These are phyloP conservation scores for Podaxis sp. DNA, from an alignment of 768 basidiomycete genomes.

Conservation along the genomic window DNA sequence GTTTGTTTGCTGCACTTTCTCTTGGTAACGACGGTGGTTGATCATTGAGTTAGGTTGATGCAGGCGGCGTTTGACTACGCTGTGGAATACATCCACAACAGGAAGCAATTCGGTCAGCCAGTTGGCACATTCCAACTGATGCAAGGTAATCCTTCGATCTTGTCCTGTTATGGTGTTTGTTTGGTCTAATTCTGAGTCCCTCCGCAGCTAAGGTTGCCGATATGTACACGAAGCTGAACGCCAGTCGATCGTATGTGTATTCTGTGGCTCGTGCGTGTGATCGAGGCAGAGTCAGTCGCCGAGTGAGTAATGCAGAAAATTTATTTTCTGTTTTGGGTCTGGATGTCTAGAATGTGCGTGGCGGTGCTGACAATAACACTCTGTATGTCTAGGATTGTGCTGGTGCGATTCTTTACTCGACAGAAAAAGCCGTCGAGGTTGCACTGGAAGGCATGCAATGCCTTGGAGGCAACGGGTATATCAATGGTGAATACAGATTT, in stretches of 20 bases:
- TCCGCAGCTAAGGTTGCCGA: conserved; percentile 75
- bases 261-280: conserved; percentile 91
- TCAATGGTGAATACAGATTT: conserved; percentile 63
- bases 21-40: conserved; percentile 4
- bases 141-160: conserved; percentile 64
- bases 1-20: conserved; percentile 35
- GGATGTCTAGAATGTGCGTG: conserved; percentile 4
- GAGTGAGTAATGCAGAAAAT: conserved; percentile 45
- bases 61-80: conserved; percentile 91
- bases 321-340: neutral
- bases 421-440: conserved; percentile 90
- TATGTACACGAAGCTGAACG: conserved; percentile 93
- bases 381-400: conserved; percentile 76
- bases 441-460: conserved; percentile 92
- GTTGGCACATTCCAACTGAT: conserved; percentile 93
- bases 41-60: conserved; percentile 62
- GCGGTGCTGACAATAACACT: conserved; percentile 1
- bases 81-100: conserved; percentile 87
- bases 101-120: conserved; percentile 87
- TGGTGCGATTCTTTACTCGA: conserved; percentile 90
- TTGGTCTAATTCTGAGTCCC: conserved; percentile 13
- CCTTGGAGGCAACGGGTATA: conserved; percentile 93
- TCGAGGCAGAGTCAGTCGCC: conserved; percentile 70
- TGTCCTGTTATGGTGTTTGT: conserved; percentile 2
- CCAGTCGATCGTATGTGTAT: conserved; percentile 89